These are phyloP conservation scores for Mycogone perniciosa DNA, from an alignment of 2,329 filamentous ascomycete genomes.

Conservation along the genomic window DNA sequence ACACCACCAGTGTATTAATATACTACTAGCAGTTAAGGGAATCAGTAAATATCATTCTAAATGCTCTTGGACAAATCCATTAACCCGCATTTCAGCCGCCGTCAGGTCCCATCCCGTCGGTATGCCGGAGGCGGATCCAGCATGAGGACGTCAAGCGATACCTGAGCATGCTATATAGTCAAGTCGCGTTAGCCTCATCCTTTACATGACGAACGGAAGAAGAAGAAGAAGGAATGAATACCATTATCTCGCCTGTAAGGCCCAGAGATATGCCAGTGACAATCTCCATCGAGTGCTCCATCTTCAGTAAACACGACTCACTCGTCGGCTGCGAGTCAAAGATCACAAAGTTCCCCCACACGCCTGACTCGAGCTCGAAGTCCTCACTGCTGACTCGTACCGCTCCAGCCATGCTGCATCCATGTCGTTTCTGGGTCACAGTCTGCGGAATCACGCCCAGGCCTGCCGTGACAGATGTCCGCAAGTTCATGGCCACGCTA, in stretches of 20 bases:
- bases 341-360: conserved; percentile 7
- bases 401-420: conserved; percentile 4
- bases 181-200: neutral
- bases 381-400: conserved; percentile 4
- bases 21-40: no score
- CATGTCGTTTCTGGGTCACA: conserved; percentile 1
- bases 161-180: no score
- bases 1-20: no score
- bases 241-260: neutral
- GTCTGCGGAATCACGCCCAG: neutral
- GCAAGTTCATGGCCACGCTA: neutral
- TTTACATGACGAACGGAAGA: neutral
- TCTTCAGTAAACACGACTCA: conserved; percentile 1
- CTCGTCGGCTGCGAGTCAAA: conserved; percentile 7
- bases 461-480: neutral
- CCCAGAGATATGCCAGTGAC: conserved; percentile 4
- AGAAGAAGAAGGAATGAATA: no score
- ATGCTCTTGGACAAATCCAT: no score
- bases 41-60: no score
- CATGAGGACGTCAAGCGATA: no score
- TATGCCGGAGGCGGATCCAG: no score
- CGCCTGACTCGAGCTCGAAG: conserved; percentile 5
- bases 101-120: no score
- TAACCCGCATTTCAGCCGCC: no score
- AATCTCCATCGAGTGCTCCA: conserved; percentile 3